Percentiles rank a stretch among this genome's conserved stretches.
These are phyloP conservation scores for Dimargaris xerosporica DNA, from an alignment of 192 early-diverging fungal genomes.

Conservation along the genomic window DNA sequence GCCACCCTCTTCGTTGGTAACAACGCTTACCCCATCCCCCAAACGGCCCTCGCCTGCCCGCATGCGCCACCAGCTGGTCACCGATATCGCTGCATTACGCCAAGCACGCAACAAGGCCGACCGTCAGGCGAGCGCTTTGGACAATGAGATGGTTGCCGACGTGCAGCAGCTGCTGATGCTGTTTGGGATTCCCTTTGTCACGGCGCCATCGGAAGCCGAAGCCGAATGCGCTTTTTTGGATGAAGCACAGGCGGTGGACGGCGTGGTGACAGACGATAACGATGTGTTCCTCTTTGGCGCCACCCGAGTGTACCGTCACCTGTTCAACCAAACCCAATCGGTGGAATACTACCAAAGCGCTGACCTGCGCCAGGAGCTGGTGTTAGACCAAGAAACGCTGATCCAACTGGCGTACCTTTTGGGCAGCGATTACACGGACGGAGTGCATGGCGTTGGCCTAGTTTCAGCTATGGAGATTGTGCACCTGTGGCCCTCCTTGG, in stretches of 20 bases:
- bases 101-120: not conserved
- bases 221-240: conserved; percentile 80
- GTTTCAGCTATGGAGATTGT: conserved; percentile 84
- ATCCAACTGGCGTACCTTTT: conserved; percentile 77
- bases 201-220: conserved; percentile 94
- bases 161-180: conserved; percentile 57
- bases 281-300: conserved; percentile 94
- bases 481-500: conserved; percentile 40
- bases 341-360: conserved; percentile 67
- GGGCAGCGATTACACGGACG: conserved; percentile 95
- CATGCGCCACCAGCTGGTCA: too few relatives aligned
- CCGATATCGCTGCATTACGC: not conserved
- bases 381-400: conserved; percentile 49
- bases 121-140: conserved; percentile 13
- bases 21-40: too few relatives aligned
- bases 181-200: conserved; percentile 90
- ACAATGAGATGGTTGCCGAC: conserved; percentile 29
- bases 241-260: conserved; percentile 56
- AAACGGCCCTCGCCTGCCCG: too few relatives aligned
- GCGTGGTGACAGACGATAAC: conserved; percentile 92
- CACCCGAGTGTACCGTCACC: conserved; percentile 67
- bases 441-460: conserved; percentile 72
- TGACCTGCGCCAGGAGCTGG: conserved; percentile 49
- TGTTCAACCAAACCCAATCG: conserved; percentile 81
- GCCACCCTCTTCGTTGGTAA: too few relatives aligned